Conservation (phyloP, 2,329 filamentous ascomycete genomes). For the Pyrenochaeta sp. region DNA sequence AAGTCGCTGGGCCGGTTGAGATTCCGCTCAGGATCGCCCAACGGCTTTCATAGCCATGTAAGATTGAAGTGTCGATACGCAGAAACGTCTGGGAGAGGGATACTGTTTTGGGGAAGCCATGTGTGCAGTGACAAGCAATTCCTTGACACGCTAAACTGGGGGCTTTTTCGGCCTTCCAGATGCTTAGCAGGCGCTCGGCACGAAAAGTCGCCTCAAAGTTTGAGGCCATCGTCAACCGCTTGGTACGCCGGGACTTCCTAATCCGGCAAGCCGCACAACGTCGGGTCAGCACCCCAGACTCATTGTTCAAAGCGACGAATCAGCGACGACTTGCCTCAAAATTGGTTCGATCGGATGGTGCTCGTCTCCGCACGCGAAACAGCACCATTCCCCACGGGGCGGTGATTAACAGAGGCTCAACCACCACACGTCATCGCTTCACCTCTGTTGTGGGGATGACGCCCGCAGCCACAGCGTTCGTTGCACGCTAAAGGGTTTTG, state of each 20-base stretch:
- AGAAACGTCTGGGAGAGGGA: not conserved
- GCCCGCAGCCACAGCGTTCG: conserved; percentile 13
- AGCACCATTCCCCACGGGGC: conserved; percentile 13
- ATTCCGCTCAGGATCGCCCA: not conserved
- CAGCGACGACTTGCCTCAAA: not conserved
- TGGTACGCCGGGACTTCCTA: conserved; percentile 1
- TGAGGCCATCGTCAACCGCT: not conserved
- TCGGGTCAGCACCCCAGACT: not conserved
- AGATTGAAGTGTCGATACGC: not conserved
- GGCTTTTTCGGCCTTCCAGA: not conserved
- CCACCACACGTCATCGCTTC: conserved; percentile 22
- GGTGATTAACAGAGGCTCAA: conserved; percentile 18
- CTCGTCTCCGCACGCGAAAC: conserved; percentile 25
- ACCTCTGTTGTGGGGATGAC: conserved; percentile 16
- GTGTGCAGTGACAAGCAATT: not conserved
- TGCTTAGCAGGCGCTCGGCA: conserved; percentile 1
- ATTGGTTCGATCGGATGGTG: conserved; percentile 5
- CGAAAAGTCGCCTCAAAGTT: not conserved
- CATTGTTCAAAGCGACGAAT: not conserved
- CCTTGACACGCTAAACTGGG: not conserved
- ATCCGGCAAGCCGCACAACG: not conserved
- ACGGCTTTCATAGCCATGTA: not conserved
- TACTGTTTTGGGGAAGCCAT: not conserved
- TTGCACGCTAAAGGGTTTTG: conserved; percentile 8
- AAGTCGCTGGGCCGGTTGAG: not conserved